Percentiles rank a stretch among this genome's conserved stretches.
Evolutionary conservation across 352 stramenopile species (phyloP).

Genomic region (Phytophthora palmivora): DNA sequence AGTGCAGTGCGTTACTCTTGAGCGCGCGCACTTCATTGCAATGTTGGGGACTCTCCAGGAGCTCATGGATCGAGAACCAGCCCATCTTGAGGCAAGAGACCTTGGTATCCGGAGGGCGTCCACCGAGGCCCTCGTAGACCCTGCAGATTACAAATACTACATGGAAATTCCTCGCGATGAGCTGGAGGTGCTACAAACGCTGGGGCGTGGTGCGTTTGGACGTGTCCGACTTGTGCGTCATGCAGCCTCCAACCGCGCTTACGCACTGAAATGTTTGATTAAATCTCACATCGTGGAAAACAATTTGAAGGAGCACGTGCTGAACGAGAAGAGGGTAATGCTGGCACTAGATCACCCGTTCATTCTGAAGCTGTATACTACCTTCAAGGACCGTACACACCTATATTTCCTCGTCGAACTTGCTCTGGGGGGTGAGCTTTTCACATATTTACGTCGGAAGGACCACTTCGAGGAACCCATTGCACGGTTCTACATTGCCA

Average conservation of each 20-base stretch:
- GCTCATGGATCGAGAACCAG: conserved; percentile 76
- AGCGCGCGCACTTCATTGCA: conserved; percentile 78
- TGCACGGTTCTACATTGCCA: conserved; percentile 89
- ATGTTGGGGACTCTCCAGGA: conserved; percentile 83
- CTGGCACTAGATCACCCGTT: conserved; percentile 90
- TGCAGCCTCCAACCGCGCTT: conserved; percentile 66
- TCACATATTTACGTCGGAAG: conserved; percentile 87
- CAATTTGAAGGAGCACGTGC: conserved; percentile 91
- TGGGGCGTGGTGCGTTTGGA: conserved; percentile 89
- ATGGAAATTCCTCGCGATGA: conserved; percentile 78
- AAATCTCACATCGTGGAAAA: conserved; percentile 93
- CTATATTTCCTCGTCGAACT: conserved; percentile 94
- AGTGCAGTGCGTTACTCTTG: conserved; percentile 72
- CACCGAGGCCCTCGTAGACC: conserved; percentile 40
- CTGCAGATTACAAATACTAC: conserved; percentile 75
- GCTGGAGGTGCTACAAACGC: conserved; percentile 77
- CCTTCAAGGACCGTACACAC: conserved; percentile 91
- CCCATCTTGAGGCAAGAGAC: conserved; percentile 19
- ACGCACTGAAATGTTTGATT: conserved; percentile 93
- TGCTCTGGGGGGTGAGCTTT: conserved; percentile 92
- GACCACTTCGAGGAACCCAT: conserved; percentile 81
- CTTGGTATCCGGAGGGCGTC: conserved; percentile 40
- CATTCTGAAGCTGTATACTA: conserved; percentile 91
- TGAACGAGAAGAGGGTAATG: conserved; percentile 93
- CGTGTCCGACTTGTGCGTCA: conserved; percentile 90